phyloP scores from a whole-genome alignment of 2,329 filamentous ascomycete genomes.

The Arthroderma sp. region DNA sequence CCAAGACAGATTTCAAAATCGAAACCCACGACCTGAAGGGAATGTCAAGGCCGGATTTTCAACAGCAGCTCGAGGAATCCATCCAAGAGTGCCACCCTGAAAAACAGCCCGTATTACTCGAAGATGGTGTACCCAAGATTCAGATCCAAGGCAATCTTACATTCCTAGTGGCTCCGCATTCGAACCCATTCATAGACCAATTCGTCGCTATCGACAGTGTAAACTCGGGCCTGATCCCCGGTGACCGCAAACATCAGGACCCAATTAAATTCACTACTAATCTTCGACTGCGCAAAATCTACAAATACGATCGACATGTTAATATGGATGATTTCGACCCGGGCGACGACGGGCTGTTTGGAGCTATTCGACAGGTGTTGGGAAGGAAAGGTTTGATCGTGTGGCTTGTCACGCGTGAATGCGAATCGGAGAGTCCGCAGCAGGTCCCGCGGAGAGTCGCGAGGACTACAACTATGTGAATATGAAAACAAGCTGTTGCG shows the following conservation, averaged over 20 bases:
- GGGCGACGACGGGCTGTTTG: slow-evolving; percentile 33
- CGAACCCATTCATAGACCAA: slow-evolving; percentile 30
- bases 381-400: slow-evolving; percentile 37
- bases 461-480: no score
- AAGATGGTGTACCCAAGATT: slow-evolving; percentile 6
- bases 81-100: slow-evolving; percentile 20
- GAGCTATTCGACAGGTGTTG: slow-evolving; percentile 33
- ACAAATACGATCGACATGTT: slow-evolving; percentile 34
- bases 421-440: background rate
- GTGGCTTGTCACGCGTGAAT: slow-evolving; percentile 27
- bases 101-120: slow-evolving; percentile 2
- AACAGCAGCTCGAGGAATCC: slow-evolving; percentile 23
- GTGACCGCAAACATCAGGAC: background rate
- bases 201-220: slow-evolving; percentile 15
- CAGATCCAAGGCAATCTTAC: slow-evolving; percentile 12
- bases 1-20: slow-evolving; percentile 19
- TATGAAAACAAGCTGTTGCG: no score
- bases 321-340: slow-evolving; percentile 42
- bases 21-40: slow-evolving; percentile 38
- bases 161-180: slow-evolving; percentile 34
- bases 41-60: slow-evolving; percentile 28
- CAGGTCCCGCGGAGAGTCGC: no score
- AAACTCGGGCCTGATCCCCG: background rate
- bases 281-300: slow-evolving; percentile 25
- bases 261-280: background rate